Evolutionary conservation across 2,329 filamentous ascomycete species (phyloP).

Genomic region (Colletotrichum musae): DNA sequence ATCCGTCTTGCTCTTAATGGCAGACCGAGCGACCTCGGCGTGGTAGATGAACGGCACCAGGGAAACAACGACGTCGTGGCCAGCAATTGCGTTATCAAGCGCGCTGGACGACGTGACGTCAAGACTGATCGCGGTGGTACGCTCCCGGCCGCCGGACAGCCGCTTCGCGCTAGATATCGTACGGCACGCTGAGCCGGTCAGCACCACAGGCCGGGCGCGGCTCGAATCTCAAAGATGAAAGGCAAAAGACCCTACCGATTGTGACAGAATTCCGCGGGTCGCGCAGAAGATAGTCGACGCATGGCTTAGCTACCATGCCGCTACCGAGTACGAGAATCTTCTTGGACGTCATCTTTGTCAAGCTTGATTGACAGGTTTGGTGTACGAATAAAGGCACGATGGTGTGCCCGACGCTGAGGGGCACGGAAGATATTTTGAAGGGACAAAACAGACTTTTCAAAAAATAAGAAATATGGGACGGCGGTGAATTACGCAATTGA

Average conservation of each 20-base stretch:
- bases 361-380: no score
- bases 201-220: not conserved
- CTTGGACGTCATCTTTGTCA: conserved; percentile 17
- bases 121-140: conserved; percentile 34
- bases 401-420: no score
- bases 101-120: conserved; percentile 40
- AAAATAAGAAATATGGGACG: no score
- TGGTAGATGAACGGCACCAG: conserved; percentile 47
- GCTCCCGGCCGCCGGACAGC: not conserved
- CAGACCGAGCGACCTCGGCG: conserved; percentile 73
- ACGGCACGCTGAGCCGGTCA: conserved; percentile 33
- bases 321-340: conserved; percentile 43
- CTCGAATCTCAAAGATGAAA: no score
- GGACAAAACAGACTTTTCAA: no score
- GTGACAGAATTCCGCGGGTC: conserved; percentile 37
- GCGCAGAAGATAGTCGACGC: conserved; percentile 42
- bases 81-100: conserved; percentile 38
- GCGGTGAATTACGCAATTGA: no score
- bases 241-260: conserved; percentile 28
- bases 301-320: conserved; percentile 42
- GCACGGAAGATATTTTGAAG: not conserved
- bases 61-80: conserved; percentile 45
- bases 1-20: conserved; percentile 78
- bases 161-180: conserved; percentile 29
- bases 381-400: no score